Percentiles rank a stretch among this genome's conserved stretches.
These are phyloP conservation scores for Neurospora tetraspora DNA, from an alignment of 495 filamentous ascomycete species.

Conservation along the genomic window DNA sequence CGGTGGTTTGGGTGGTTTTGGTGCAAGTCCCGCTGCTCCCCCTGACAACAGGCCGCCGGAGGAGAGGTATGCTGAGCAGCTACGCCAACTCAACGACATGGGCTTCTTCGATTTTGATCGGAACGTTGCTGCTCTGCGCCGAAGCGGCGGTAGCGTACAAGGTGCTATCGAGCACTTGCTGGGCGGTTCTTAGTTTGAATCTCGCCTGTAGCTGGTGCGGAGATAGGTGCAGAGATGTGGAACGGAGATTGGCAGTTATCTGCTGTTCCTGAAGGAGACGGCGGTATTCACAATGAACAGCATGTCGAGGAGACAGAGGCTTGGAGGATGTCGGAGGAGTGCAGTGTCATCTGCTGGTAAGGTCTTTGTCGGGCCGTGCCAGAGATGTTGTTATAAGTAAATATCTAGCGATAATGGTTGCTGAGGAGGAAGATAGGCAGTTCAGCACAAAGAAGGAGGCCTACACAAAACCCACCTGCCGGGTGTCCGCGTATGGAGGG, in stretches of 20 bases:
- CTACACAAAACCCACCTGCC: background rate
- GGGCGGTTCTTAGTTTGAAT: slow-evolving; percentile 10
- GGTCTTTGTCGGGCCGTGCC: background rate
- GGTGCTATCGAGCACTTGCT: slow-evolving; percentile 81
- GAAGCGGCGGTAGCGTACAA: slow-evolving; percentile 88
- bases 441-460: background rate
- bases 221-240: background rate
- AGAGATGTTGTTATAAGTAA: background rate
- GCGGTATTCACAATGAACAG: background rate
- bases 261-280: background rate
- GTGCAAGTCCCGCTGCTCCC: slow-evolving; percentile 38
- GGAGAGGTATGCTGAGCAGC: slow-evolving; percentile 82
- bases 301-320: background rate
- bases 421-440: background rate
- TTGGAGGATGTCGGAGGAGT: background rate
- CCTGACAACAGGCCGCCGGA: slow-evolving; percentile 81
- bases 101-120: slow-evolving; percentile 94
- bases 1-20: slow-evolving; percentile 9
- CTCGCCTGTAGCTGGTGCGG: background rate
- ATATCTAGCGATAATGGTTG: background rate
- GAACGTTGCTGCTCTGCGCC: slow-evolving; percentile 81
- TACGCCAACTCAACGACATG: slow-evolving; percentile 96
- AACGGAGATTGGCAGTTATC: background rate
- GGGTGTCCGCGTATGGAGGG: background rate
- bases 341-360: background rate